phyloP scores from a whole-genome alignment of 345 rosid genomes.

The Eutrema yunnanense region DNA sequence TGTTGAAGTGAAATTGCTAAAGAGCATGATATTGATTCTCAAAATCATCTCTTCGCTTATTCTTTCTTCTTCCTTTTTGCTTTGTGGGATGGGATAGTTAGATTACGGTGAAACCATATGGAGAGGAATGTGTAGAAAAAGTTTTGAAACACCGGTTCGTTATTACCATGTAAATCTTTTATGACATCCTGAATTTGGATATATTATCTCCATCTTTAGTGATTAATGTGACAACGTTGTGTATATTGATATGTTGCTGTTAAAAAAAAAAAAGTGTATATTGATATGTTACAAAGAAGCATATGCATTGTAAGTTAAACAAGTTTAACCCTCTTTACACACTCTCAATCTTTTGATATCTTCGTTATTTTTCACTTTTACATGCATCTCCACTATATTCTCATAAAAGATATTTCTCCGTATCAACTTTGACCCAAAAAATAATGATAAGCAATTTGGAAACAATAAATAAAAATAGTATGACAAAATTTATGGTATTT shows the following conservation, averaged over 20 bases:
- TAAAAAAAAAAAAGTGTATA: background rate
- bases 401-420: background rate
- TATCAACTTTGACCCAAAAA: background rate
- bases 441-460: too few species aligned
- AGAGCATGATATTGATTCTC: slow-evolving; percentile 1
- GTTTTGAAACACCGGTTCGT: background rate
- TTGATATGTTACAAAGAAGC: background rate
- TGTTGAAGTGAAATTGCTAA: slow-evolving; percentile 16
- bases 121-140: background rate
- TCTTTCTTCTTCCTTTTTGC: background rate
- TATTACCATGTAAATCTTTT: background rate
- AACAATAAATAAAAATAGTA: background rate
- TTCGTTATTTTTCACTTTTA: background rate
- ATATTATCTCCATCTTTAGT: background rate
- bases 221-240: background rate
- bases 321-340: too few species aligned
- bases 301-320: background rate
- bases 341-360: background rate
- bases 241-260: background rate
- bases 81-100: slow-evolving; percentile 16
- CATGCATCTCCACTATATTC: background rate
- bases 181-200: background rate
- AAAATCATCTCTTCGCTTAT: slow-evolving; percentile 1
- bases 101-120: slow-evolving; percentile 8
- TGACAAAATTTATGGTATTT: background rate